Evolutionary conservation across 192 early-diverging fungal species (phyloP).

Genomic region (Coemansia sp.): DNA sequence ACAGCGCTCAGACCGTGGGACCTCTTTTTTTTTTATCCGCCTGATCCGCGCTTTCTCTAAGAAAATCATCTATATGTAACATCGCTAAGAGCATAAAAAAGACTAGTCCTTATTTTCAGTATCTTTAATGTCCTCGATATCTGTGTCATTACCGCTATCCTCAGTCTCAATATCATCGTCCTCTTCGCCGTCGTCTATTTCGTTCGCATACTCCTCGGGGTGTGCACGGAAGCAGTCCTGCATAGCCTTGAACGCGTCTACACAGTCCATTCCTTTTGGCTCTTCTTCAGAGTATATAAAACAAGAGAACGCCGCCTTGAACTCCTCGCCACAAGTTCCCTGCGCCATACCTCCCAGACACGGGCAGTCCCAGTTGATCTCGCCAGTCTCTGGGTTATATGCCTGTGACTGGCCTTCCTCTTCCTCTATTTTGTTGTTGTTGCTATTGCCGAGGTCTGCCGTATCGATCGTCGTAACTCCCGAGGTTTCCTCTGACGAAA

Average conservation of each 20-base stretch:
- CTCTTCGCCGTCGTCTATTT: constrained; percentile 67
- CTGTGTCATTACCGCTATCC: constrained; percentile 5
- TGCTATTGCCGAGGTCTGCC: constrained; percentile 19
- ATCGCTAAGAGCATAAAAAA: neutral
- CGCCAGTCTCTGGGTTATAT: constrained; percentile 74
- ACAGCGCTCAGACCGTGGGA: neutral
- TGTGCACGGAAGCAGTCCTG: constrained; percentile 88
- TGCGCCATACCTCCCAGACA: constrained; percentile 94
- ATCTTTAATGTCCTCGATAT: constrained; percentile 3
- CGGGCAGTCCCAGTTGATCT: constrained; percentile 98
- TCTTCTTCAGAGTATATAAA: constrained; percentile 93
- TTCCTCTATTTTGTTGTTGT: neutral
- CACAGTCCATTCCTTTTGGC: constrained; percentile 96
- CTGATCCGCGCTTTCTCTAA: neutral
- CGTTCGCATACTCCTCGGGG: constrained; percentile 87
- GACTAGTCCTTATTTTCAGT: neutral
- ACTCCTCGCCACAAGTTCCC: constrained; percentile 94
- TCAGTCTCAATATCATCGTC: constrained; percentile 43
- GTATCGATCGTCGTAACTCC: constrained; percentile 29
- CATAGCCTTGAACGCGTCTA: constrained; percentile 92
- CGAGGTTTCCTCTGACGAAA: neutral
- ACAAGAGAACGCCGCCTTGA: constrained; percentile 96
- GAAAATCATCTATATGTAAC: neutral
- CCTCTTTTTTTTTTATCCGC: neutral
- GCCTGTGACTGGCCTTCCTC: constrained; percentile 57